Evolutionary conservation across 2,329 filamentous ascomycete genomes (phyloP).

Genomic region (Fusarium armeniacum): DNA sequence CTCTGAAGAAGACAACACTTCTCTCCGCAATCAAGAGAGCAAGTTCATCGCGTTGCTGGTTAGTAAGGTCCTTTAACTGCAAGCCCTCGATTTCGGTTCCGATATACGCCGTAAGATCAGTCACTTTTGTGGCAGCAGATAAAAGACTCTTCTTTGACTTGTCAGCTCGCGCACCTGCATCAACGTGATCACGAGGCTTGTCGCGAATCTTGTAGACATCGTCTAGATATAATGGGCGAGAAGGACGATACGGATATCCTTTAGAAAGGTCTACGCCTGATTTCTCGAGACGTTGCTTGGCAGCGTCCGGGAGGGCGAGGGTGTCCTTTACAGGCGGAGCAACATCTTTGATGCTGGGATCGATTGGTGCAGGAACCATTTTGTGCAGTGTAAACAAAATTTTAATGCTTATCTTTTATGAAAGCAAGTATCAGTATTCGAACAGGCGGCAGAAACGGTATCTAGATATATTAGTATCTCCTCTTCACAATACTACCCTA

Average conservation of each 20-base stretch:
- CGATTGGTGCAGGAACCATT: slow-evolving; percentile 71
- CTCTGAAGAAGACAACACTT: slow-evolving; percentile 76
- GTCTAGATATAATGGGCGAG: slow-evolving; percentile 75
- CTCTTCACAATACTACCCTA: slow-evolving; percentile 3
- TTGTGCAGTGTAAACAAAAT: not conserved
- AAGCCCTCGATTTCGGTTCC: slow-evolving; percentile 75
- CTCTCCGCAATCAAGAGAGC: slow-evolving; percentile 73
- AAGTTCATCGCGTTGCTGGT: slow-evolving; percentile 72
- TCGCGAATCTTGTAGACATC: slow-evolving; percentile 77
- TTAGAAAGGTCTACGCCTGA: slow-evolving; percentile 77
- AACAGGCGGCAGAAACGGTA: rapidly evolving
- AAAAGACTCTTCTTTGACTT: slow-evolving; percentile 73
- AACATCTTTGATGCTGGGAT: slow-evolving; percentile 73
- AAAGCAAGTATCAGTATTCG: rapidly evolving
- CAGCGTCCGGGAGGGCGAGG: slow-evolving; percentile 70
- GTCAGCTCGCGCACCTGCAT: slow-evolving; percentile 75
- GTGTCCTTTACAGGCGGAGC: slow-evolving; percentile 74
- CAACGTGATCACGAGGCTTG: slow-evolving; percentile 66
- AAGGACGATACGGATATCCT: slow-evolving; percentile 79
- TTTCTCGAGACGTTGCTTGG: slow-evolving; percentile 72
- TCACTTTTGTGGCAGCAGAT: slow-evolving; percentile 73
- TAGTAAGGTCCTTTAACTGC: slow-evolving; percentile 72
- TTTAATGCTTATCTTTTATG: rapidly evolving
- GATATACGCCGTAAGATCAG: slow-evolving; percentile 71
- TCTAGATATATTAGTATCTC: slow-evolving; percentile 13